phyloP scores from a whole-genome alignment of 768 basidiomycete genomes.

The Trametes cubensis region DNA sequence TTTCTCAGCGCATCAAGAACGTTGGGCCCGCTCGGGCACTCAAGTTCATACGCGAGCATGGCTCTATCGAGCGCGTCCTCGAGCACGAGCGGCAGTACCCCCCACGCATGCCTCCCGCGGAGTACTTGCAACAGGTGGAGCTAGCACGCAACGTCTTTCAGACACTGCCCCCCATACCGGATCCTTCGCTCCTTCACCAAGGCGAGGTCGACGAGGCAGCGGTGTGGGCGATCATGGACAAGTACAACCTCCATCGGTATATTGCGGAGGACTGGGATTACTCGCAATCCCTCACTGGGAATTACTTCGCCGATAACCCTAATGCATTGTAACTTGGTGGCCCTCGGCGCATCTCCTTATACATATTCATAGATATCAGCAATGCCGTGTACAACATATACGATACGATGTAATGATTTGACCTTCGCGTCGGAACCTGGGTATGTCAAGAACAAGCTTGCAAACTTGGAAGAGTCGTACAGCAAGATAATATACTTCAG shows the following conservation, averaged over 20 bases:
- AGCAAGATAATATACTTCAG: not conserved
- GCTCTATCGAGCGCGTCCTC: conserved; percentile 73
- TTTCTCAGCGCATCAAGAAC: conserved; percentile 80
- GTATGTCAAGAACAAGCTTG: not conserved
- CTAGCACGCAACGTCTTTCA: conserved; percentile 65
- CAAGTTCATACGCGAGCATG: conserved; percentile 70
- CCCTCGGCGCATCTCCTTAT: not conserved
- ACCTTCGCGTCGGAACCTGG: not conserved
- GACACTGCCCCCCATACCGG: conserved; percentile 66
- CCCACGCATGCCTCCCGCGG: conserved; percentile 47
- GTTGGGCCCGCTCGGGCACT: conserved; percentile 80
- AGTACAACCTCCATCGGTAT: conserved; percentile 51
- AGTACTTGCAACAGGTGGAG: conserved; percentile 67
- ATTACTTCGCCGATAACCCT: conserved; percentile 71
- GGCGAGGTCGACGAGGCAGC: conserved; percentile 43
- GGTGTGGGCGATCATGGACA: conserved; percentile 50
- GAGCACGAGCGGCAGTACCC: conserved; percentile 51
- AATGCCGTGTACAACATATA: not conserved
- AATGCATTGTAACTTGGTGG: not conserved
- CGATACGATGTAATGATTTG: too few species aligned
- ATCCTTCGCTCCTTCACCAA: conserved; percentile 38
- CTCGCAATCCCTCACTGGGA: conserved; percentile 54
- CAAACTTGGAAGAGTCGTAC: not conserved
- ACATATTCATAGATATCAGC: not conserved
- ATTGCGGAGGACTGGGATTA: conserved; percentile 45